A percentile compares a stretch with the other conserved stretches of the same genome.
Evolutionary conservation across 495 filamentous ascomycete genomes (phyloP).

Genomic region (Aspergillus sclerotioniger): DNA sequence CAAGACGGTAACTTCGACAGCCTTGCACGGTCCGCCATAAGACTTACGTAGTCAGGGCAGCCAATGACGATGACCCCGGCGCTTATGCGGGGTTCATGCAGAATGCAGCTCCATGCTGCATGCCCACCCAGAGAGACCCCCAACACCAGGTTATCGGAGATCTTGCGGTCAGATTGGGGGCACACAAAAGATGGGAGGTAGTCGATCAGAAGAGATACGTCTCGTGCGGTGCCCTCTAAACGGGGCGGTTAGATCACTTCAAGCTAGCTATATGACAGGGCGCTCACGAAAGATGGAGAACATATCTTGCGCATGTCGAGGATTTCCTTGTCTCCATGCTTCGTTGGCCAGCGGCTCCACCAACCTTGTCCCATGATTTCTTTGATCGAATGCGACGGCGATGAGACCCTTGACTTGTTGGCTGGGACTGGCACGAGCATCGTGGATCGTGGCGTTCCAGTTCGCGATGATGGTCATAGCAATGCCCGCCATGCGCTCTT

Average conservation of each 20-base stretch:
- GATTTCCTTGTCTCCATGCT: constrained; percentile 77
- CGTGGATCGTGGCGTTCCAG: constrained; percentile 51
- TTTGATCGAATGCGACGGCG: constrained; percentile 79
- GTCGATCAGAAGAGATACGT: constrained; percentile 69
- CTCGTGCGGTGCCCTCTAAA: constrained; percentile 70
- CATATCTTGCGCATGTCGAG: constrained; percentile 85
- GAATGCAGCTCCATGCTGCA: constrained; percentile 76
- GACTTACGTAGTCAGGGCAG: constrained; percentile 79
- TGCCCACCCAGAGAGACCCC: constrained; percentile 89
- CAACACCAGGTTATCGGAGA: constrained; percentile 70
- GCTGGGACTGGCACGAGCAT: constrained; percentile 22
- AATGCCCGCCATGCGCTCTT: constrained; percentile 66
- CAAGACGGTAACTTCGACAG: constrained; percentile 67
- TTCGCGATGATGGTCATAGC: constrained; percentile 54
- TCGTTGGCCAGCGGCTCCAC: constrained; percentile 61
- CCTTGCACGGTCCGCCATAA: constrained; percentile 75
- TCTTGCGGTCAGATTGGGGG: constrained; percentile 43
- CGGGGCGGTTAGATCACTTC: constrained; percentile 1
- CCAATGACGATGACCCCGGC: constrained; percentile 80
- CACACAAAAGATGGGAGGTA: constrained; percentile 76
- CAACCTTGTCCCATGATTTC: constrained; percentile 80
- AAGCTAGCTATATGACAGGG: background rate
- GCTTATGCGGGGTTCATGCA: constrained; percentile 73
- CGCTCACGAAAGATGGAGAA: constrained; percentile 61
- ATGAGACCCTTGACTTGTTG: constrained; percentile 57